Percentiles rank a stretch among this genome's conserved stretches.
phyloP scores from a whole-genome alignment of 768 basidiomycete species.

The Termitomyces titanicus region DNA sequence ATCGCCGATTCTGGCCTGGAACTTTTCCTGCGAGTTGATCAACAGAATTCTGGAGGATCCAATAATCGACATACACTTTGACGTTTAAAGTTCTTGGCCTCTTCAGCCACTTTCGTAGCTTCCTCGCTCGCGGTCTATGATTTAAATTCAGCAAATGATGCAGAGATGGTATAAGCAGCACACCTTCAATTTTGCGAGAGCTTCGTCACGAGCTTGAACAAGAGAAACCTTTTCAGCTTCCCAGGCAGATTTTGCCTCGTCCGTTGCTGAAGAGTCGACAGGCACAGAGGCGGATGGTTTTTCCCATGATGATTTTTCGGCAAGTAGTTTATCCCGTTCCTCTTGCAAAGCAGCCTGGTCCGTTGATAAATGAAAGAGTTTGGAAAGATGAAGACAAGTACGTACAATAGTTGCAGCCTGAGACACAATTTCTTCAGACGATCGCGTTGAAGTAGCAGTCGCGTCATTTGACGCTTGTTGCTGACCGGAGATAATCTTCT shows the following conservation, averaged over 20 bases:
- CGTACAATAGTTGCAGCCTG: constrained; percentile 37
- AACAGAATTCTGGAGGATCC: neutral
- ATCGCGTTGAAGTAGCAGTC: constrained; percentile 12
- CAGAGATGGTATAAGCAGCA: neutral
- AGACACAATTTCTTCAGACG: constrained; percentile 23
- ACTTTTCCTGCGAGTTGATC: constrained; percentile 48
- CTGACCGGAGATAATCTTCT: constrained; percentile 31
- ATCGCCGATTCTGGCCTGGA: constrained; percentile 50
- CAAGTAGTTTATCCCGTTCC: constrained; percentile 60
- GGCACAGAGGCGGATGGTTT: constrained; percentile 23
- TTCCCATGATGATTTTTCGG: constrained; percentile 51
- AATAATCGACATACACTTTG: constrained; percentile 31
- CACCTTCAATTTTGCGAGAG: constrained; percentile 57
- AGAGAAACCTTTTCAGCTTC: constrained; percentile 62
- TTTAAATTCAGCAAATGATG: constrained; percentile 1
- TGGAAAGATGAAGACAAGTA: neutral
- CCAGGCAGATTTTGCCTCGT: constrained; percentile 37
- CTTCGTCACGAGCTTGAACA: constrained; percentile 56
- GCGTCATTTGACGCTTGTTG: constrained; percentile 24
- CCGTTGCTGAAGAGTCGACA: constrained; percentile 14
- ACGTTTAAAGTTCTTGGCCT: constrained; percentile 38
- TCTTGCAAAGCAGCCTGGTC: constrained; percentile 47
- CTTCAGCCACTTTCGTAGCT: constrained; percentile 38
- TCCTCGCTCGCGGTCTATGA: constrained; percentile 38
- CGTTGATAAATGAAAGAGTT: neutral